These are phyloP conservation scores for Dalechampia spathulata DNA, from an alignment of 441 rosid genomes.

Conservation along the genomic window DNA sequence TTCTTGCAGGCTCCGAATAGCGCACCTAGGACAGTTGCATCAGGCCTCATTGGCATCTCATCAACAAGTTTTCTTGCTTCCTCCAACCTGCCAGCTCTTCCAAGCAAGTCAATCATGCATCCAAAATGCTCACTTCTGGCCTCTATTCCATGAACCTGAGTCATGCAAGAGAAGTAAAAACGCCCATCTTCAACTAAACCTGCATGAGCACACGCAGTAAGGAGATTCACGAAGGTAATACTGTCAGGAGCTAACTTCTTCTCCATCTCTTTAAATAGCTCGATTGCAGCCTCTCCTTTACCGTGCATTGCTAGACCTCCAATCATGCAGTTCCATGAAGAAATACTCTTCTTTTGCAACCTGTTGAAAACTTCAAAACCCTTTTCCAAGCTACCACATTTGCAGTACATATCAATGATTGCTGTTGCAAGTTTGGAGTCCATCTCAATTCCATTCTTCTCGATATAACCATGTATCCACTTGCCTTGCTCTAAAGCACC, in stretches of 20 bases:
- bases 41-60: constrained; percentile 21
- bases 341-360: constrained; percentile 12
- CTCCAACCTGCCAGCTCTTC: constrained; percentile 30
- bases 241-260: constrained; percentile 22
- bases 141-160: constrained; percentile 16
- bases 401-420: constrained; percentile 36
- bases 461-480: constrained; percentile 27
- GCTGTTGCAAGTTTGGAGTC: constrained; percentile 29
- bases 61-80: constrained; percentile 26
- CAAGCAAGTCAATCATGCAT: constrained; percentile 34
- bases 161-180: constrained; percentile 23
- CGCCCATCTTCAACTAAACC: constrained; percentile 28
- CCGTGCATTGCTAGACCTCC: constrained; percentile 34
- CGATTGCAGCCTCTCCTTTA: constrained; percentile 20
- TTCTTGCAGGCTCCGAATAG: constrained; percentile 31
- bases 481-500: constrained; percentile 31
- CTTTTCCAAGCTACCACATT: constrained; percentile 29
- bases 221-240: constrained; percentile 27
- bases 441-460: constrained; percentile 23
- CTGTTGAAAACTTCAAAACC: constrained; percentile 17
- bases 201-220: constrained; percentile 33
- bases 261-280: constrained; percentile 28
- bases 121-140: constrained; percentile 31
- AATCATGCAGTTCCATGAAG: constrained; percentile 35
- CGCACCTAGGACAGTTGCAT: constrained; percentile 29